A percentile compares a stretch with the other conserved stretches of the same genome.
These are phyloP conservation scores for Aspergillus cavernicola DNA, from an alignment of 495 filamentous ascomycete species.

Conservation along the genomic window DNA sequence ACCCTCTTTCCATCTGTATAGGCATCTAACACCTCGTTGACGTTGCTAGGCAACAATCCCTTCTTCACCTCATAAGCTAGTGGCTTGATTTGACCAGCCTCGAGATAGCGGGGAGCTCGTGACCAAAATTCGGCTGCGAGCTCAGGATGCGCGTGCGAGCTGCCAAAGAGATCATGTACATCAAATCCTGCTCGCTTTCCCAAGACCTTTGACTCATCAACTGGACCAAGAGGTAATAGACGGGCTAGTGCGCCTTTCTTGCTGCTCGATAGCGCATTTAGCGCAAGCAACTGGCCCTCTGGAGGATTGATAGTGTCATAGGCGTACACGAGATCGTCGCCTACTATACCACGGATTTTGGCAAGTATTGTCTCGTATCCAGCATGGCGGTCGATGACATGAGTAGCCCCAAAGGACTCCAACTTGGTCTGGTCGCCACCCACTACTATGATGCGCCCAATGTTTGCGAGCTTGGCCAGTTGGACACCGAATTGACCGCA, in stretches of 20 bases:
- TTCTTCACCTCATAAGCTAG: slow-evolving; percentile 9
- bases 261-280: slow-evolving; percentile 24
- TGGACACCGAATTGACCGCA: slow-evolving; percentile 29
- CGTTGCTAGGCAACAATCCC: slow-evolving; percentile 1
- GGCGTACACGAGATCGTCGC: slow-evolving; percentile 30
- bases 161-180: slow-evolving; percentile 8
- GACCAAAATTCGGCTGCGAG: background rate
- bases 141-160: background rate
- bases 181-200: slow-evolving; percentile 25
- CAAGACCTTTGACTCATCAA: slow-evolving; percentile 15
- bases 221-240: slow-evolving; percentile 9
- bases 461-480: slow-evolving; percentile 21
- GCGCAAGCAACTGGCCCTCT: slow-evolving; percentile 17
- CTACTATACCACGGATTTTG: slow-evolving; percentile 24
- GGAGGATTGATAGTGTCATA: slow-evolving; percentile 25
- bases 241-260: slow-evolving; percentile 27
- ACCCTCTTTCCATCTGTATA: slow-evolving; percentile 4
- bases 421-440: background rate
- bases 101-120: too few species aligned
- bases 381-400: slow-evolving; percentile 28
- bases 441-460: slow-evolving; percentile 24
- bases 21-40: slow-evolving; percentile 4
- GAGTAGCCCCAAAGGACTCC: slow-evolving; percentile 24
- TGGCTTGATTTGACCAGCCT: slow-evolving; percentile 18
- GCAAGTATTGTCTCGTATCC: slow-evolving; percentile 18